Evolutionary conservation across 768 basidiomycete species (phyloP).

Genomic region (Boletus rubescentipes): DNA sequence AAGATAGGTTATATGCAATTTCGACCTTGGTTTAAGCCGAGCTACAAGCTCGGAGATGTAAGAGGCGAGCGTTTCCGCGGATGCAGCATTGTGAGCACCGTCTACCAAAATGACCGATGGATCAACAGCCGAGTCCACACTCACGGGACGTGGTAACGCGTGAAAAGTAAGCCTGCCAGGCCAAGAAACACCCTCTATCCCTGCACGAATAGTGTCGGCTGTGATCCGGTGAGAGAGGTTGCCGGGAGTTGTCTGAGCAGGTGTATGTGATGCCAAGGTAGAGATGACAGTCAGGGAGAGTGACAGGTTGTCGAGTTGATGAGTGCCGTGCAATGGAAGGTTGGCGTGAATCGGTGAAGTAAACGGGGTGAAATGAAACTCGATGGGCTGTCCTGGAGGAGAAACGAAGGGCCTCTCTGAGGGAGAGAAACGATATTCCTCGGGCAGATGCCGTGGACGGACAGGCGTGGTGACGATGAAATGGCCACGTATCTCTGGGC

Average conservation of each 20-base stretch:
- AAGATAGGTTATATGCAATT: slow-evolving; percentile 62
- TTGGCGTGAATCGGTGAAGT: slow-evolving; percentile 42
- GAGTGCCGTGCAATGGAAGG: slow-evolving; percentile 72
- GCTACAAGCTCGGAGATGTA: slow-evolving; percentile 49
- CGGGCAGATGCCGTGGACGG: slow-evolving; percentile 31
- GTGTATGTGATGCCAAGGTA: slow-evolving; percentile 46
- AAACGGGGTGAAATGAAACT: slow-evolving; percentile 44
- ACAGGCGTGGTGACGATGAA: slow-evolving; percentile 39
- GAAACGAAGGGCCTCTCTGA: slow-evolving; percentile 25
- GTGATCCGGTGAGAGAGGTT: slow-evolving; percentile 39
- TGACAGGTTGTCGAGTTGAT: slow-evolving; percentile 86
- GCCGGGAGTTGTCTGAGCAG: slow-evolving; percentile 22
- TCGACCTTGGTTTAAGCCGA: slow-evolving; percentile 19
- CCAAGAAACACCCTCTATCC: slow-evolving; percentile 68
- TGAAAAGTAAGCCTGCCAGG: slow-evolving; percentile 82
- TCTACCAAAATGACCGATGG: slow-evolving; percentile 66
- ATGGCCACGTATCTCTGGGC: slow-evolving; percentile 38
- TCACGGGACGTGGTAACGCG: slow-evolving; percentile 24
- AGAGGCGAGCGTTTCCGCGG: slow-evolving; percentile 60
- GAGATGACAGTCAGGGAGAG: slow-evolving; percentile 64
- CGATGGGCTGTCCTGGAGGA: slow-evolving; percentile 44
- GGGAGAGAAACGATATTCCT: slow-evolving; percentile 36
- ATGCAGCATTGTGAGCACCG: slow-evolving; percentile 91
- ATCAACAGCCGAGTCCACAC: slow-evolving; percentile 9
- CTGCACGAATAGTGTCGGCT: slow-evolving; percentile 46